Evolutionary conservation across 495 filamentous ascomycete species (phyloP).

Genomic region (Xylaria flabelliformis): DNA sequence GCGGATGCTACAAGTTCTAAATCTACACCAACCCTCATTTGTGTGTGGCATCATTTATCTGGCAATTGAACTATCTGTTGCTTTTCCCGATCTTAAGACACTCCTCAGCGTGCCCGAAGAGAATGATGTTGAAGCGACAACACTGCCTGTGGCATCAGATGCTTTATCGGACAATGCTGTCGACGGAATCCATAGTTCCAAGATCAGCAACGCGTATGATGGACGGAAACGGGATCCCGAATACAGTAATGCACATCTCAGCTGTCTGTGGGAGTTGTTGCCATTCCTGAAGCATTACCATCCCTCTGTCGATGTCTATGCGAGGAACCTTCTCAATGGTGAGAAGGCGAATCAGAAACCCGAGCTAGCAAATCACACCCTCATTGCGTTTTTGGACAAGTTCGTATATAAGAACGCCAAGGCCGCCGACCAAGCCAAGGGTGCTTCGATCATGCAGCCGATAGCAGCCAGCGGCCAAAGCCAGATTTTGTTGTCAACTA

Average conservation of each 20-base stretch:
- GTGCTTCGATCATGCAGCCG: slow-evolving; percentile 95
- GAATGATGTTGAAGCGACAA: slow-evolving; percentile 52
- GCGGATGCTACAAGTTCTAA: slow-evolving; percentile 84
- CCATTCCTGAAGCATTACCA: slow-evolving; percentile 88
- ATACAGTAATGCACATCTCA: slow-evolving; percentile 86
- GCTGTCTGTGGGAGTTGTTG: slow-evolving; percentile 90
- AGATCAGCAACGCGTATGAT: slow-evolving; percentile 65
- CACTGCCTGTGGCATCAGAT: slow-evolving; percentile 32
- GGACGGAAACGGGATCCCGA: slow-evolving; percentile 88
- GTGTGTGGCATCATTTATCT: slow-evolving; percentile 88
- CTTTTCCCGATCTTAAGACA: slow-evolving; percentile 74
- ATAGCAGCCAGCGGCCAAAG: slow-evolving; percentile 67
- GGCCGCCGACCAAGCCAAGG: slow-evolving; percentile 65
- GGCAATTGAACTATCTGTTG: slow-evolving; percentile 76
- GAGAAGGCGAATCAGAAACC: slow-evolving; percentile 81
- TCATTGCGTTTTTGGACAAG: slow-evolving; percentile 94
- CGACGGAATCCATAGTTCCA: slow-evolving; percentile 25
- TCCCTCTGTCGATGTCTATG: slow-evolving; percentile 91
- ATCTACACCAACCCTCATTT: slow-evolving; percentile 89
- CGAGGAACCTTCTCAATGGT: slow-evolving; percentile 68
- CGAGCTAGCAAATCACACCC: slow-evolving; percentile 82
- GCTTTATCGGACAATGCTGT: slow-evolving; percentile 19
- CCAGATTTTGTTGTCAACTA: slow-evolving; percentile 68
- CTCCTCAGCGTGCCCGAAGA: slow-evolving; percentile 77
- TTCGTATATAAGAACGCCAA: slow-evolving; percentile 95